Percentiles rank a stretch among this genome's conserved stretches.
These are phyloP conservation scores for Alternaria sp. DNA, from an alignment of 2,329 filamentous ascomycete genomes.

Conservation along the genomic window DNA sequence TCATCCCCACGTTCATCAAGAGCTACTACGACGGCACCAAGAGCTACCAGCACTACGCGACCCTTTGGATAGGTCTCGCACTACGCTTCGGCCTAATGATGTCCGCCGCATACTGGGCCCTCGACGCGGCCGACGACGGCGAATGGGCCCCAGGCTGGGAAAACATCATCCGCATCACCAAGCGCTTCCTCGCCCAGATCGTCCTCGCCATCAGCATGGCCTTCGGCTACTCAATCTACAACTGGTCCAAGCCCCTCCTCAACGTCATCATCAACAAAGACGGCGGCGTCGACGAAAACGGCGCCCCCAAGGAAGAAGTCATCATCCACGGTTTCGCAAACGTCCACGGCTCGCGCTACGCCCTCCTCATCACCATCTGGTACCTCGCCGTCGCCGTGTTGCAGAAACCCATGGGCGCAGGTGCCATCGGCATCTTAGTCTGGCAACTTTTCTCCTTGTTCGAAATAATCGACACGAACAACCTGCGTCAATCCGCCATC, in stretches of 20 bases:
- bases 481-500: slow-evolving; percentile 70
- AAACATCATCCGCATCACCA: slow-evolving; percentile 70
- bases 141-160: slow-evolving; percentile 71
- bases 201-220: slow-evolving; percentile 80
- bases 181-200: slow-evolving; percentile 79
- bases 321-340: slow-evolving; percentile 92
- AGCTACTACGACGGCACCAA: slow-evolving; percentile 81
- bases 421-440: slow-evolving; percentile 78
- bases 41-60: slow-evolving; percentile 86
- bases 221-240: slow-evolving; percentile 83
- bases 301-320: slow-evolving; percentile 57
- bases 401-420: slow-evolving; percentile 93
- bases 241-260: slow-evolving; percentile 85
- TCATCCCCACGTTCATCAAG: slow-evolving; percentile 76
- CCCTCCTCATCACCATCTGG: slow-evolving; percentile 81
- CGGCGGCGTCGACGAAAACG: slow-evolving; percentile 15
- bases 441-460: slow-evolving; percentile 86
- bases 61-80: slow-evolving; percentile 80
- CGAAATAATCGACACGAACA: slow-evolving; percentile 68
- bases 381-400: slow-evolving; percentile 78
- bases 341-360: slow-evolving; percentile 87
- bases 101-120: slow-evolving; percentile 81
- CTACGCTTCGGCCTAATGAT: slow-evolving; percentile 79
- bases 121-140: slow-evolving; percentile 87
- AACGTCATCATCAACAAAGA: slow-evolving; percentile 63